phyloP scores from a whole-genome alignment of 2,329 filamentous ascomycete genomes.

The Dendryphion nanum region DNA sequence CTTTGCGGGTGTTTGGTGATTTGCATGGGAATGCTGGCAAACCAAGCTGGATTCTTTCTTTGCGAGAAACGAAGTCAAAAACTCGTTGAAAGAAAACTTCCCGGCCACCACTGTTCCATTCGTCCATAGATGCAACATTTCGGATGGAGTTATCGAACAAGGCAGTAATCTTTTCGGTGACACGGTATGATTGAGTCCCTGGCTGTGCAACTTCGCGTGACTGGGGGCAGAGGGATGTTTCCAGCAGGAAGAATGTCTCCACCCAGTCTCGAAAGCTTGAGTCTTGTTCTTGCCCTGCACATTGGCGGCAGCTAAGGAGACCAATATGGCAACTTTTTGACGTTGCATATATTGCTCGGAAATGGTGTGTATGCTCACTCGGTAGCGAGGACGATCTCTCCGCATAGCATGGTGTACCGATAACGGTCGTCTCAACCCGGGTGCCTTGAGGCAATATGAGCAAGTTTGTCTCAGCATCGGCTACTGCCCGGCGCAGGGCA shows the following conservation, averaged over 20 bases:
- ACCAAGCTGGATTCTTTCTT: conserved; percentile 23
- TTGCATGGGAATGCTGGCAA: conserved; percentile 64
- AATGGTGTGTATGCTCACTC: conserved; percentile 14
- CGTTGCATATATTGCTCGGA: conserved; percentile 16
- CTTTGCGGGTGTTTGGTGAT: conserved; percentile 58
- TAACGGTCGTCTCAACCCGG: background rate
- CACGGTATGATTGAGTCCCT: conserved; percentile 14
- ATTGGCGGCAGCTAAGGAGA: conserved; percentile 20
- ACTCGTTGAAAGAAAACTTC: conserved; percentile 24
- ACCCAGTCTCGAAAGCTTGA: conserved; percentile 25
- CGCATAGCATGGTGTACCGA: no score
- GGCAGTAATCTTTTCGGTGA: conserved; percentile 17
- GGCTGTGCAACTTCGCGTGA: conserved; percentile 14
- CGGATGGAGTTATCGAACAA: conserved; percentile 28
- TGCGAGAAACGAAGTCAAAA: conserved; percentile 24
- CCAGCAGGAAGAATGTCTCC: conserved; percentile 26
- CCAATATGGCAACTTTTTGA: conserved; percentile 20
- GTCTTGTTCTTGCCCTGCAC: conserved; percentile 20
- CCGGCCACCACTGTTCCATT: conserved; percentile 24
- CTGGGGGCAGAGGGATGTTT: conserved; percentile 25
- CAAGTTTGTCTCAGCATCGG: conserved; percentile 21
- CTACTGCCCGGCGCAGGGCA: conserved; percentile 16
- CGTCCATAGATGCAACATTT: conserved; percentile 26
- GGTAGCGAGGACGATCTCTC: no score
- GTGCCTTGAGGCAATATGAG: conserved; percentile 11